Evolutionary conservation across 116 monocot species (phyloP).

Genomic region (Iris pallida): DNA sequence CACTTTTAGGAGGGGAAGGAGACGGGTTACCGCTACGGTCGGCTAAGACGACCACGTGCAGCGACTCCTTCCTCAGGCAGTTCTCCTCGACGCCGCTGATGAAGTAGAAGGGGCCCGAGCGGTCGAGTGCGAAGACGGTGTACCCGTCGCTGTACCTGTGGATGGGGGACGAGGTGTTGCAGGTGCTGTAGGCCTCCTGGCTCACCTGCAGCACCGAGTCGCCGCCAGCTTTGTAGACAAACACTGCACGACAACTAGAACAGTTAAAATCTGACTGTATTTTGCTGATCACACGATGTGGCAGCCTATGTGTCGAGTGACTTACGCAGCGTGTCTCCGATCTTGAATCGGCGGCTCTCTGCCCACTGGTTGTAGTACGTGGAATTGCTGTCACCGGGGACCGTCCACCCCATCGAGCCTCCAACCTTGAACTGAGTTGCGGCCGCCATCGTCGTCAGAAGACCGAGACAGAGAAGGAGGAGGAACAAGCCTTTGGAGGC

Average conservation of each 20-base stretch:
- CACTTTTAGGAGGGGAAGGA: conserved; percentile 19
- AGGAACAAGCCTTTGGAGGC: conserved; percentile 7
- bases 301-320: neutral
- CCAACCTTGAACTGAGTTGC: conserved; percentile 59
- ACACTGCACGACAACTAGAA: conserved; percentile 24
- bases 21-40: conserved; percentile 10
- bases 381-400: conserved; percentile 25
- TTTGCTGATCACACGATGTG: too few relatives aligned
- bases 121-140: conserved; percentile 52
- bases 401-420: conserved; percentile 45
- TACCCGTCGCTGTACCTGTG: conserved; percentile 40
- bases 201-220: conserved; percentile 43
- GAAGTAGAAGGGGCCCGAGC: conserved; percentile 65
- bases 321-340: conserved; percentile 48
- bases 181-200: conserved; percentile 25
- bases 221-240: conserved; percentile 25
- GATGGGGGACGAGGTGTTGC: conserved; percentile 43
- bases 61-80: conserved; percentile 51
- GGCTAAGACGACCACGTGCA: conserved; percentile 47
- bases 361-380: conserved; percentile 60
- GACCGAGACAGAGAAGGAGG: conserved; percentile 4
- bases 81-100: conserved; percentile 56
- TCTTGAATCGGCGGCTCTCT: conserved; percentile 23
- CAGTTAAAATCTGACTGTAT: neutral
- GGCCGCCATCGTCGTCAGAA: conserved; percentile 25